Base-by-base conservation (phyloP, 2,329 filamentous ascomycete species). In the Stagonosporopsis vannaccii region DNA sequence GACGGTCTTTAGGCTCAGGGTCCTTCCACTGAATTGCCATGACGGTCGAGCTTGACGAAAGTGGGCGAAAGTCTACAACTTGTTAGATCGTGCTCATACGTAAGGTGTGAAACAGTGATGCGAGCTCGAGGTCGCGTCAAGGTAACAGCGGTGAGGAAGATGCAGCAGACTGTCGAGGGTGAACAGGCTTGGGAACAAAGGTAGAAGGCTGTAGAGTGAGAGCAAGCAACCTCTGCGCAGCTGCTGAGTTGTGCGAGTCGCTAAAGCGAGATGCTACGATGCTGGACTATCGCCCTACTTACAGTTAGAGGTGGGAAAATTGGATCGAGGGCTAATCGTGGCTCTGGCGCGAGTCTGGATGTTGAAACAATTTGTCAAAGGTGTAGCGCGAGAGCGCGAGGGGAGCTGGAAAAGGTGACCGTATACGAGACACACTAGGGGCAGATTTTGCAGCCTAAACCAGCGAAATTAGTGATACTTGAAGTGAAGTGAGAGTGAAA, bases 21-120 rank as follows among this genome's bases (percentile, higher is more conserved):
- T 70, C 62, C 30, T 73, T 59, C 77, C 77, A 79, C 43, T 78
- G 68, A 58, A 77, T 72, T 0, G 67, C 33, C 73, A 77, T 76
- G 12, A 4, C 13, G 30, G n/a, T 32, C 13, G 30, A 32, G 9
- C 7, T 28, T 28, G 9, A 17, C 4, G 12, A n/a, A n/a, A n/a
- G n/a, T n/a, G n/a, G n/a, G n/a, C n/a, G n/a, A n/a, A n/a, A n/a
- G 4, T 20, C 40, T 43, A 9, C 22, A 15, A 4, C 13, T 13
- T 9, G 30, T 44, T 9, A 36, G 33, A 32, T 25, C 8, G 19
- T 6, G n/a, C 8, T 42, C 9, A 2, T 11, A 17, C 22, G 20
- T 23, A n/a, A 22, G 13, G 15, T 5, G 19, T 7, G 33, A 7
- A 19, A 35, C 3, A 37, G 3, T 3, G 3, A 37, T 37, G 35